Evolutionary conservation across 176 grass and related monocot genomes (phyloP).

Genomic region (Aegilops speltoides): DNA sequence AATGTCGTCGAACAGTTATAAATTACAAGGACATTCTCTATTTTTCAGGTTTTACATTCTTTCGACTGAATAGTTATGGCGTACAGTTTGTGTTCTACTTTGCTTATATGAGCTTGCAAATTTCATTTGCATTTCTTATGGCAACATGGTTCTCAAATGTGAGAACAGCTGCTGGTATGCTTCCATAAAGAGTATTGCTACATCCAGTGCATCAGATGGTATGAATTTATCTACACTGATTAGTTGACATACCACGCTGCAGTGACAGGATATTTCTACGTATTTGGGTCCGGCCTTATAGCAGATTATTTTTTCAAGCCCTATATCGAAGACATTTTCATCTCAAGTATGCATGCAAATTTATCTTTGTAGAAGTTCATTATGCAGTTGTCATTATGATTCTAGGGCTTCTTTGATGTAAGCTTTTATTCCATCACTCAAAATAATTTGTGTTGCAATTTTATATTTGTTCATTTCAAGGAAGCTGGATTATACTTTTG

Average conservation of each 20-base stretch:
- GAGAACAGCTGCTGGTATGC: slow-evolving; percentile 70
- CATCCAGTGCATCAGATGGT: slow-evolving; percentile 2
- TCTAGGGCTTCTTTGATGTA: not conserved
- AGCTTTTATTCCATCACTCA: not conserved
- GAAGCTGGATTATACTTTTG: slow-evolving; percentile 78
- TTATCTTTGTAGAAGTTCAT: slow-evolving; percentile 13
- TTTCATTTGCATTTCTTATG: slow-evolving; percentile 69
- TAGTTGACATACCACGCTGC: slow-evolving; percentile 39
- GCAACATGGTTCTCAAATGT: slow-evolving; percentile 62
- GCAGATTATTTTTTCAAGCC: slow-evolving; percentile 50
- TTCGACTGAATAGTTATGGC: slow-evolving; percentile 58
- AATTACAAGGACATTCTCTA: slow-evolving; percentile 5
- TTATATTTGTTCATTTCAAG: slow-evolving; percentile 36
- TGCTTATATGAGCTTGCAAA: slow-evolving; percentile 80
- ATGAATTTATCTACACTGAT: slow-evolving; percentile 6
- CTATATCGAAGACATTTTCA: slow-evolving; percentile 61
- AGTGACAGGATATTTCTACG: slow-evolving; percentile 86
- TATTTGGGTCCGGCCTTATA: slow-evolving; percentile 62
- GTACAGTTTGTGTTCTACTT: slow-evolving; percentile 74
- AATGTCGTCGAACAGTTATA: not conserved
- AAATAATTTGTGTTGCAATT: slow-evolving; percentile 18
- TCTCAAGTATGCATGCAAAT: slow-evolving; percentile 59
- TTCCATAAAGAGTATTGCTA: not conserved
- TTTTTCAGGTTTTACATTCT: slow-evolving; percentile 70
- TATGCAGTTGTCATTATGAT: not conserved